Evolutionary conservation across 169 alveolate species (phyloP).

Genomic region (Cryptosporidium parvum): DNA sequence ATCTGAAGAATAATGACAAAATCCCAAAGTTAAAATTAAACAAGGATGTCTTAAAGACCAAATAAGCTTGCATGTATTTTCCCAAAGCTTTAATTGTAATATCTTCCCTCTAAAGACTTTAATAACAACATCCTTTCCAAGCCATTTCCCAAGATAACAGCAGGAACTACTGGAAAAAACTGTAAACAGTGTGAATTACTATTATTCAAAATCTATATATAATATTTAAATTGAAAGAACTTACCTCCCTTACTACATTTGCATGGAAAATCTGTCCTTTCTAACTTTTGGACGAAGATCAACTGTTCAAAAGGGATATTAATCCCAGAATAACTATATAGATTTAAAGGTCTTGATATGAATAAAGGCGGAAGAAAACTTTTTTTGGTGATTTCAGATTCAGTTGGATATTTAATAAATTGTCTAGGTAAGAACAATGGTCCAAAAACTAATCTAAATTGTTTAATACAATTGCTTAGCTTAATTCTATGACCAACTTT

Average conservation of each 20-base stretch:
- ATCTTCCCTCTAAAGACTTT: slow-evolving; percentile 56
- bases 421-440: background rate
- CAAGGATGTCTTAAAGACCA: slow-evolving; percentile 74
- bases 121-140: slow-evolving; percentile 56
- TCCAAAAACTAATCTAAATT: slow-evolving; percentile 8
- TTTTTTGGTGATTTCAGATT: background rate
- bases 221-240: background rate
- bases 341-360: slow-evolving; percentile 20
- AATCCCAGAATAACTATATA: slow-evolving; percentile 39
- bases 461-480: slow-evolving; percentile 40
- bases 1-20: slow-evolving; percentile 44
- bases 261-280: slow-evolving; percentile 26
- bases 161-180: slow-evolving; percentile 18
- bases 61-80: slow-evolving; percentile 57
- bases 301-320: slow-evolving; percentile 72
- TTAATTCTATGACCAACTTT: slow-evolving; percentile 57
- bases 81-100: slow-evolving; percentile 46
- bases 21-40: slow-evolving; percentile 57
- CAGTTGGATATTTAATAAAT: background rate
- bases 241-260: slow-evolving; percentile 11
- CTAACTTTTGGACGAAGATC: slow-evolving; percentile 14
- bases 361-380: background rate
- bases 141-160: slow-evolving; percentile 74
- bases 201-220: background rate
- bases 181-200: background rate